phyloP scores from a whole-genome alignment of 1,284 basidiomycete species.

The Leccinum ponderosum region DNA sequence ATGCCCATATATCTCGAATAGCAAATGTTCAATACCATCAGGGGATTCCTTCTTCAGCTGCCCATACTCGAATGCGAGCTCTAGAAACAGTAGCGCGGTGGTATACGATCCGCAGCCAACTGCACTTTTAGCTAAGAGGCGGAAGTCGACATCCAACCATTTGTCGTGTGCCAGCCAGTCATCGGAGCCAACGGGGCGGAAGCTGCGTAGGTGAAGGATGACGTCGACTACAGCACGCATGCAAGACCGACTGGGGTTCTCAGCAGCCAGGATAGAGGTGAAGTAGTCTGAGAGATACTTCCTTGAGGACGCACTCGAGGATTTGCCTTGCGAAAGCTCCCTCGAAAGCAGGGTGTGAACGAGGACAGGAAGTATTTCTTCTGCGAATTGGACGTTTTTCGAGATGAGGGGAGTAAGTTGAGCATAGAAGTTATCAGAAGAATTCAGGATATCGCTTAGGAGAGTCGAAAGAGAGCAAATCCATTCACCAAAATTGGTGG shows the following conservation, averaged over 20 bases:
- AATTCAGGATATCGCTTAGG: conserved; percentile 60
- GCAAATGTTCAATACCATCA: conserved; percentile 54
- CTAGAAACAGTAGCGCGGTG: conserved; percentile 88
- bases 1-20: conserved; percentile 92
- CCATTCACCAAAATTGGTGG: conserved; percentile 64
- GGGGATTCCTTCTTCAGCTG: conserved; percentile 25
- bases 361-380: conserved; percentile 71
- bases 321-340: conserved; percentile 26
- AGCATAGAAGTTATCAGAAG: conserved; percentile 63
- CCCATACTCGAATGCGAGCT: conserved; percentile 68
- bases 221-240: conserved; percentile 72
- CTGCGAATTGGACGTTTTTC: conserved; percentile 58
- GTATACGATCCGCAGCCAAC: conserved; percentile 83
- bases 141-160: conserved; percentile 84
- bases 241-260: conserved; percentile 45
- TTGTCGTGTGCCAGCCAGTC: conserved; percentile 71
- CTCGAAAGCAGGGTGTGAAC: conserved; percentile 66
- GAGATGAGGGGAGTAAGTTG: conserved; percentile 64
- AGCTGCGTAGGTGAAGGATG: conserved; percentile 81
- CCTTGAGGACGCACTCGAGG: conserved; percentile 10
- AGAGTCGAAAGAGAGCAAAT: conserved; percentile 59
- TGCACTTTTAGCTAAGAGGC: conserved; percentile 73
- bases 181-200: conserved; percentile 41
- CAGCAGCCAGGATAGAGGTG: conserved; percentile 51
- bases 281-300: conserved; percentile 64